Evolutionary conservation across 2,329 filamentous ascomycete species (phyloP).

Genomic region (Neodidymelliopsis sp.): DNA sequence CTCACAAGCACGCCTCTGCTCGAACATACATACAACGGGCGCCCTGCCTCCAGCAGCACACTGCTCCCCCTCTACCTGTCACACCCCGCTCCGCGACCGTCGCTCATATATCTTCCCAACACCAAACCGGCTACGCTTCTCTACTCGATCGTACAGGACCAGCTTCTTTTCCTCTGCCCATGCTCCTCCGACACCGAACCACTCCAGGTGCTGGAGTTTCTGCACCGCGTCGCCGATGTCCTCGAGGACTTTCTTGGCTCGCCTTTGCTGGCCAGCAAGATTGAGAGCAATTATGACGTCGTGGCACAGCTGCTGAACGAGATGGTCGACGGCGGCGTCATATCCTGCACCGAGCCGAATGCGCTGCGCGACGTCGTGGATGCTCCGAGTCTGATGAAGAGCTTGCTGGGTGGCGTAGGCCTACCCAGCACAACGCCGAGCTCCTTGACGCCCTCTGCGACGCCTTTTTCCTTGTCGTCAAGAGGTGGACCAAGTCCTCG

Average conservation of each 20-base stretch:
- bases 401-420: conserved; percentile 84
- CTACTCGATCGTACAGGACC: conserved; percentile 86
- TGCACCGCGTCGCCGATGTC: conserved; percentile 90
- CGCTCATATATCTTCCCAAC: conserved; percentile 82
- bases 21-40: conserved; percentile 85
- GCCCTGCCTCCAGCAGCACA: conserved; percentile 77
- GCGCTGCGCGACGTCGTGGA: conserved; percentile 90
- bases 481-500: conserved; percentile 35
- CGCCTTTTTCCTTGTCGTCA: conserved; percentile 40
- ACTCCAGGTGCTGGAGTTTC: conserved; percentile 88
- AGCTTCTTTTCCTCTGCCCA: conserved; percentile 84
- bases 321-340: conserved; percentile 93
- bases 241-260: conserved; percentile 94
- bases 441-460: conserved; percentile 35
- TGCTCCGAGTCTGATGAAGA: conserved; percentile 88
- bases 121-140: conserved; percentile 85
- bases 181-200: conserved; percentile 88
- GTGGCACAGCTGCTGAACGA: conserved; percentile 91
- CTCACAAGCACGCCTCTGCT: conserved; percentile 77
- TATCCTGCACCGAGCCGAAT: conserved; percentile 92
- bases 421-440: conserved; percentile 65
- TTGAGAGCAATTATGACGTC: conserved; percentile 91
- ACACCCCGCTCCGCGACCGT: conserved; percentile 80
- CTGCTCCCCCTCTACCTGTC: conserved; percentile 88
- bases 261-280: conserved; percentile 82